Evolutionary conservation across 345 rosid genomes (phyloP).

Genomic region (Gossypium anomalum): DNA sequence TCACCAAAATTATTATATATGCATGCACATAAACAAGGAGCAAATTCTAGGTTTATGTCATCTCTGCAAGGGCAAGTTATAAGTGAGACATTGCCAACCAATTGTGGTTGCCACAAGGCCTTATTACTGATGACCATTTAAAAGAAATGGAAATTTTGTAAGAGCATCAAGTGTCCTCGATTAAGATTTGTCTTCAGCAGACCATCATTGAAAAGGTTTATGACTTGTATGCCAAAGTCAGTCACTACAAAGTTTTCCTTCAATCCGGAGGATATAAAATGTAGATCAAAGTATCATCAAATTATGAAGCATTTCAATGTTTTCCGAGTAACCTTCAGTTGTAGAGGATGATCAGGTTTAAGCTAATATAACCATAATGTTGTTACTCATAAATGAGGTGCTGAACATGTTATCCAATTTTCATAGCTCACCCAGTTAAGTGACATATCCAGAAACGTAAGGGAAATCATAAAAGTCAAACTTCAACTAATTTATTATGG

Average conservation of each 20-base stretch:
- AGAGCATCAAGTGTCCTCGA: neutral
- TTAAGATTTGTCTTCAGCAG: neutral
- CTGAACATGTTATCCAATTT: neutral
- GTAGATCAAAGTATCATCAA: conserved; percentile 1
- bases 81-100: neutral
- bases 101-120: neutral
- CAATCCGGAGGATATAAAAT: conserved; percentile 3
- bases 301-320: neutral
- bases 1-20: neutral
- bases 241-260: neutral
- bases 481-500: neutral
- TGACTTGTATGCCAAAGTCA: neutral
- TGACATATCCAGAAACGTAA: conserved; percentile 7
- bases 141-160: neutral
- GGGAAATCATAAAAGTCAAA: neutral
- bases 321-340: neutral
- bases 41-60: neutral
- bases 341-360: neutral
- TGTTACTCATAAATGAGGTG: neutral
- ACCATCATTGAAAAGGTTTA: neutral
- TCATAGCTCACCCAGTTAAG: neutral
- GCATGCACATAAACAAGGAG: neutral
- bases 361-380: neutral
- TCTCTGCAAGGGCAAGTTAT: neutral
- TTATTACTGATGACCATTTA: neutral